Conservation (phyloP, 768 basidiomycete genomes). For the Dentipellis fragilis region DNA sequence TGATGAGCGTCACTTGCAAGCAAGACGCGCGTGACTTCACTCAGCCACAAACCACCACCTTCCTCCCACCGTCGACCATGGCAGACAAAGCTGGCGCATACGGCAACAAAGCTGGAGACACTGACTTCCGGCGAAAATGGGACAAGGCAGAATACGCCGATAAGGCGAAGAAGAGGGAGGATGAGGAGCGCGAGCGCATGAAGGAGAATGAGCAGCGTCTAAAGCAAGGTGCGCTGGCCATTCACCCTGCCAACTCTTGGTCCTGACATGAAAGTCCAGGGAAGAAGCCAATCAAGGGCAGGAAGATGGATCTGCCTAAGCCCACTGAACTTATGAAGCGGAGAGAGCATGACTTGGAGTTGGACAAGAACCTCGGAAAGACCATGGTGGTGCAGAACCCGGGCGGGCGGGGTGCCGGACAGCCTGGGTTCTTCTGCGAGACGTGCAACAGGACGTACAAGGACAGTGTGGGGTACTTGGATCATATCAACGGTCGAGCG, state of each 20-base stretch:
- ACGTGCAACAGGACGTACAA: slow-evolving; percentile 86
- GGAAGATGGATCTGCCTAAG: slow-evolving; percentile 76
- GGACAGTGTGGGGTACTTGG: slow-evolving; percentile 88
- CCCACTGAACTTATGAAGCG: slow-evolving; percentile 90
- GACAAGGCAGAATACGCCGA: slow-evolving; percentile 35
- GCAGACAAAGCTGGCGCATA: slow-evolving; percentile 16
- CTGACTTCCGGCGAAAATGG: slow-evolving; percentile 30
- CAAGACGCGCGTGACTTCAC: not conserved
- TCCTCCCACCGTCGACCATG: slow-evolving; percentile 2
- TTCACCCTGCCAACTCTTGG: not conserved
- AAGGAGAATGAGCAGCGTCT: slow-evolving; percentile 36
- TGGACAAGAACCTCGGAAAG: slow-evolving; percentile 93
- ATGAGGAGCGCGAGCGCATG: slow-evolving; percentile 25
- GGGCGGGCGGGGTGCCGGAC: slow-evolving; percentile 74
- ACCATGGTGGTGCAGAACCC: slow-evolving; percentile 88
- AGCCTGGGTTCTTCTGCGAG: slow-evolving; percentile 93
- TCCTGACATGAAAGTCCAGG: slow-evolving; percentile 33
- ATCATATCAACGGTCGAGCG: slow-evolving; percentile 89
- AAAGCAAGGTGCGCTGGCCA: slow-evolving; percentile 56
- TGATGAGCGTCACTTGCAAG: not conserved
- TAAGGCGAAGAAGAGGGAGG: slow-evolving; percentile 31
- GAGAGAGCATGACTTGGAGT: slow-evolving; percentile 73
- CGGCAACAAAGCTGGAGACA: slow-evolving; percentile 14
- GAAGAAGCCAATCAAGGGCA: slow-evolving; percentile 66
- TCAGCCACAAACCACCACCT: not conserved